These are phyloP conservation scores for Glycyrrhiza uralensis DNA, from an alignment of 306 rosid genomes.

Conservation along the genomic window DNA sequence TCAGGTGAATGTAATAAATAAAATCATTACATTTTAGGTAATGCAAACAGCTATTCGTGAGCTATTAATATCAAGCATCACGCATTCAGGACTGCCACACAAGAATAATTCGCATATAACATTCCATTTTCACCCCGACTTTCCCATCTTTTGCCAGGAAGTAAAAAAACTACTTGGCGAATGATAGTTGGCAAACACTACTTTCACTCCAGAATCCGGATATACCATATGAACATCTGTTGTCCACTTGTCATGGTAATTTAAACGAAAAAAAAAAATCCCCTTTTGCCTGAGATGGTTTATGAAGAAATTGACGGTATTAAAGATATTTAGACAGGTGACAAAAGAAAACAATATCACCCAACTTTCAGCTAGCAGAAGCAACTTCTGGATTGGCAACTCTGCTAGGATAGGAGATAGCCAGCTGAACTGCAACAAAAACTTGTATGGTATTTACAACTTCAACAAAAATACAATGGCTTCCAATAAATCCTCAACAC, in stretches of 20 bases:
- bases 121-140: too few relatives aligned
- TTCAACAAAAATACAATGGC: not conserved
- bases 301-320: not conserved
- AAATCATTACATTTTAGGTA: too few relatives aligned
- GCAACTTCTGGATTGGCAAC: not conserved
- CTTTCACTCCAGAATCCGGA: too few relatives aligned
- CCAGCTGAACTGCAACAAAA: not conserved
- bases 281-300: not conserved
- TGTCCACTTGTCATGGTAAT: not conserved
- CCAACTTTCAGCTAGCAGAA: not conserved
- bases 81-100: too few relatives aligned
- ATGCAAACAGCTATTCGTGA: too few relatives aligned
- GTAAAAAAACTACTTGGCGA: too few relatives aligned
- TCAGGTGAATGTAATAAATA: too few relatives aligned
- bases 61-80: too few relatives aligned
- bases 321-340: not conserved
- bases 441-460: not conserved
- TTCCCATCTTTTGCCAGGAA: too few relatives aligned
- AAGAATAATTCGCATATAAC: too few relatives aligned
- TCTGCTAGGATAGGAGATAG: not conserved
- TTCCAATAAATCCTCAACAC: not conserved
- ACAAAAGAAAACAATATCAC: not conserved
- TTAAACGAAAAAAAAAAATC: not conserved
- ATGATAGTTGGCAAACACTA: too few relatives aligned
- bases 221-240: too few relatives aligned